Evolutionary conservation across 768 basidiomycete species (phyloP).

Genomic region (Suillus placidus): DNA sequence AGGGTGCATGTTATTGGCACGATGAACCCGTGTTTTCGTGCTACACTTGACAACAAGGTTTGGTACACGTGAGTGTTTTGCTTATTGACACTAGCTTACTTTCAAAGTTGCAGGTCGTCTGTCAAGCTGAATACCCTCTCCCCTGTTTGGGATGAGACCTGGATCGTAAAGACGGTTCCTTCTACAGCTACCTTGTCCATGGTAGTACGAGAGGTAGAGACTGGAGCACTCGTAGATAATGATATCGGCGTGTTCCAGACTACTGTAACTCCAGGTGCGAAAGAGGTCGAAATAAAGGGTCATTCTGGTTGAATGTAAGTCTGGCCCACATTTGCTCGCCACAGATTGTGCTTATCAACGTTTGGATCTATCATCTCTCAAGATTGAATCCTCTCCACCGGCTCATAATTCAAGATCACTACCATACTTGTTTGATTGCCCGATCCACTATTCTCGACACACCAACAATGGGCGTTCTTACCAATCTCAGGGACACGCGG

Average conservation of each 20-base stretch:
- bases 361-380: conserved; percentile 3
- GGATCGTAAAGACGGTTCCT: conserved; percentile 77
- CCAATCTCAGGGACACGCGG: conserved; percentile 60
- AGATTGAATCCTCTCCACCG: conserved; percentile 62
- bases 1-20: conserved; percentile 67
- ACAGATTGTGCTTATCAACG: conserved; percentile 5
- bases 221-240: conserved; percentile 57
- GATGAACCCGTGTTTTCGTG: conserved; percentile 75
- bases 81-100: conserved; percentile 6
- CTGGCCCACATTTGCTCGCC: conserved; percentile 5
- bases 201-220: conserved; percentile 72
- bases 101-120: conserved; percentile 57
- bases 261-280: conserved; percentile 54
- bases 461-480: conserved; percentile 66
- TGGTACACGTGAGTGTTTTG: conserved; percentile 58
- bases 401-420: conserved; percentile 40
- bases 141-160: conserved; percentile 78
- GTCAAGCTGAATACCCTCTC: conserved; percentile 56
- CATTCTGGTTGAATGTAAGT: conserved; percentile 69
- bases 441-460: conserved; percentile 71
- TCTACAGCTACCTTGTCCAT: conserved; percentile 58
- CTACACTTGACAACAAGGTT: conserved; percentile 63
- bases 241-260: conserved; percentile 66
- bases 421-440: conserved; percentile 74
- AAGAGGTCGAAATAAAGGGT: conserved; percentile 62